Evolutionary conservation across 2,329 filamentous ascomycete genomes (phyloP).

Genomic region (Tolypocladium sp.): DNA sequence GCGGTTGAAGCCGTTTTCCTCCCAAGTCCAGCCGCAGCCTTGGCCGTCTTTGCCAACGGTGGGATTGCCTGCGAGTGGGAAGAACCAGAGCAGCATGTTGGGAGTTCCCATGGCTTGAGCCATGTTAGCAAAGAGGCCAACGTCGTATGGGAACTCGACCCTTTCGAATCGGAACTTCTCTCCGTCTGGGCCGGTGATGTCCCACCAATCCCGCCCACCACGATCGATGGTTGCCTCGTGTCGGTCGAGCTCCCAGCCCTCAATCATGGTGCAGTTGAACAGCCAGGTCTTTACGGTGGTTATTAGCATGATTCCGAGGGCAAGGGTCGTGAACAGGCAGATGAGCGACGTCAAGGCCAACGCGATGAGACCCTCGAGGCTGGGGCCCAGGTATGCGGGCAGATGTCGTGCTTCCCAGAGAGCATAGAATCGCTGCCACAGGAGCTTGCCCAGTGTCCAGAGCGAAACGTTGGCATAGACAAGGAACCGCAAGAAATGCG

Average conservation of each 20-base stretch:
- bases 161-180: conserved; percentile 42
- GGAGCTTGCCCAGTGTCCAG: conserved; percentile 49
- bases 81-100: conserved; percentile 60
- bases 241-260: conserved; percentile 64
- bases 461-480: conserved; percentile 58
- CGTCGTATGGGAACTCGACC: conserved; percentile 75
- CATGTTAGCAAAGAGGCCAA: conserved; percentile 67
- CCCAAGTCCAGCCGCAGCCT: conserved; percentile 50
- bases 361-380: conserved; percentile 45
- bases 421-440: conserved; percentile 47
- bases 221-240: conserved; percentile 48
- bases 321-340: conserved; percentile 50
- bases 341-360: conserved; percentile 52
- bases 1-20: conserved; percentile 71
- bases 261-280: conserved; percentile 71
- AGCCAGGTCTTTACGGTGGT: conserved; percentile 52
- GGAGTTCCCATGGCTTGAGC: conserved; percentile 64
- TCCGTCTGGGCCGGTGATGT: conserved; percentile 22
- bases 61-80: conserved; percentile 52
- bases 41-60: conserved; percentile 25
- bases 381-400: conserved; percentile 67
- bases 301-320: conserved; percentile 55
- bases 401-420: conserved; percentile 59
- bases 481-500: conserved; percentile 75
- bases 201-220: conserved; percentile 36